Evolutionary conservation across 441 rosid species (phyloP), one percentile per base, ranked within the genome.

Genomic region (Brassica hybrid): DNA sequence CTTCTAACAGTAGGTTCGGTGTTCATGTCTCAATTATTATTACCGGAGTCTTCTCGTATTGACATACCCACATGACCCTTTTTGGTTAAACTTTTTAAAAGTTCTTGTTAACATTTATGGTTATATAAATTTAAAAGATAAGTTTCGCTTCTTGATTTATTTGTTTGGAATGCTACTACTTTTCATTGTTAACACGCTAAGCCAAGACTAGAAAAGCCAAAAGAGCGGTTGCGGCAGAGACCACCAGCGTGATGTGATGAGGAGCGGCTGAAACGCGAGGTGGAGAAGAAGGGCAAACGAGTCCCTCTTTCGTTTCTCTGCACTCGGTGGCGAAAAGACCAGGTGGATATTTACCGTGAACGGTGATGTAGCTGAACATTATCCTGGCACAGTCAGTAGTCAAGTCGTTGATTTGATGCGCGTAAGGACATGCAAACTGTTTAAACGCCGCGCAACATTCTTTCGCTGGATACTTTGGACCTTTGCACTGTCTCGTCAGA

Each of bases 321-420:
- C 97, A 92, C 75, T 92, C 88, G 1, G 81, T 88, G 12, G 97
- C 88, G 21, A 94, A 92, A 63, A 94, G 94, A 25, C 96, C 97
- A 23, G 87, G 87, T 12, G 96, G 97, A 70, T 94, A 92, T 52
- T 86, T 88, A 6, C 98, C 98, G 6, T 89, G 82, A 45, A 88
- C 84, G 82, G 89, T 89, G 56, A 94, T 87, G 90, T 94, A 94
- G 85, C 94, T 92, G 80, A 94, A 94, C 96, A 94, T 86, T 61
- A 83, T 86, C 8, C 89, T 79, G 13, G 96, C 88, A 25, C 98
- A 92, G 2, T 89, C 91, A 7, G 81, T 92, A 1, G 84, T 82
- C 84, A 86, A 68, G 82, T 94, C 89, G 43, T 86, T 94, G 60
- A 92, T 48, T 65, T 87, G 72, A 4, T 76, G 87, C 1, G n/a